Base-by-base conservation (phyloP, 2,329 filamentous ascomycete species). In the Trichoderma sp. region DNA sequence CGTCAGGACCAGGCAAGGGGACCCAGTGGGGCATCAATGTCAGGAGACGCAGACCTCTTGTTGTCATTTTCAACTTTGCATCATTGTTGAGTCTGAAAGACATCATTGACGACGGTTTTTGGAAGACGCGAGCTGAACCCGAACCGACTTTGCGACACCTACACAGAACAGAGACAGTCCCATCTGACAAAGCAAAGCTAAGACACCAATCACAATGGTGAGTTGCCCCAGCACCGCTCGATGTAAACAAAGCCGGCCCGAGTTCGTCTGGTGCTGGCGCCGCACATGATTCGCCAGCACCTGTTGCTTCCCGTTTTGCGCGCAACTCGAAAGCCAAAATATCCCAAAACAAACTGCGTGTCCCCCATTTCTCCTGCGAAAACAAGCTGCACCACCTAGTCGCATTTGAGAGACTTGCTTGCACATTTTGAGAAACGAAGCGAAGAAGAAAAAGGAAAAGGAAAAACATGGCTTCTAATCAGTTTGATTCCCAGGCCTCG, bases 401-500 rank as follows among this genome's bases (percentile, higher is more conserved):
- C 71, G 65, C 65, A 53, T 24, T 34, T 26, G 12, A 58, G 32
- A 32, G 34, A 32, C 26, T 21, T 69, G 51, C 39, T 61, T 57
- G 65, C 61, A 47, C 57, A 56, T 15, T 43, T 32, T 47, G 26
- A 15, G 60, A 66, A 74, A 21, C 9, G n/a, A 61, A 21, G 26
- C 7, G 18, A 28, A 51, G 24, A 53, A 53, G 21, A 57, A 67
- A 34, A 70, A 75, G 79, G 11, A 66, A 4, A 43, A n/a, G n/a
- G n/a, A 70, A 75, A 80, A 28, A 67, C 74, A 87, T 86, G 85
- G 77, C 83, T 78, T 84, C 86, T 87, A 87, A 87, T 80, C 80
- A 84, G 73, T 85, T 81, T 77, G 86, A 87, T 74, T 79, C 83
- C 61, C 88, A 91, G 89, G 89, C 89, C 82, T 91, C 88, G 74